Base-by-base conservation (phyloP, 805 yeast species). In the Candida palmyrensis region DNA sequence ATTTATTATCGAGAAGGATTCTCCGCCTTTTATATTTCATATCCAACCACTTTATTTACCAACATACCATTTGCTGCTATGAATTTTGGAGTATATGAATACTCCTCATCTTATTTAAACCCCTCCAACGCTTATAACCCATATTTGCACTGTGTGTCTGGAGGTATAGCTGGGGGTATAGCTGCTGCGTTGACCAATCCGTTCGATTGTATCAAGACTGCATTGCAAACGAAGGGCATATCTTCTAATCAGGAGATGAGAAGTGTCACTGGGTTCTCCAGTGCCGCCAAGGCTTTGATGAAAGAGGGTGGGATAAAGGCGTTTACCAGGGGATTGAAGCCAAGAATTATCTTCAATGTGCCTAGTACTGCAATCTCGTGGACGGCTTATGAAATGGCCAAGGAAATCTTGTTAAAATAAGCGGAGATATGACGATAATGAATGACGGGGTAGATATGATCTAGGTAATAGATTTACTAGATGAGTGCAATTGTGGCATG, bases 301-400 rank as follows among this genome's bases (percentile, higher is more conserved):
- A 49, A 62, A 36, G 66, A 68, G 29, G 77, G 77, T 29, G 89
- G 89, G 5, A 49, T 68, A 42, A 43, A 47, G 13, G 92, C 95
- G 0, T 92, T 92, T 55, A 53, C 73, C 49, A 72, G 95, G 45
- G 98, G 98, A 13, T 68, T 87, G 49, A 78, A 81, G 50, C 97
- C 98, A 29, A 77, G 98, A 59, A 79, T 92, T 36, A 79, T 90
- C 20, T 83, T 92, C 44, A 88, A 88, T 57, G 88, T 90, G 55
- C 98, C 98, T 15, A 79, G 94, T 29, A 90, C 97, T 6, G 97
- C 97, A 14, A 88, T 90, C 41, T 80, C 95, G 43, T 90, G 97
- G 97, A 90, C 97, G 2, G 86, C 95, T 18, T 90, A 90, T 59
- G 98, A 90, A 57, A 85, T 89, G 90, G 97, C 96, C 27, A 90